These are phyloP conservation scores for Paraconiothyrium sp. DNA, from an alignment of 2,329 filamentous ascomycete genomes.

Conservation along the genomic window DNA sequence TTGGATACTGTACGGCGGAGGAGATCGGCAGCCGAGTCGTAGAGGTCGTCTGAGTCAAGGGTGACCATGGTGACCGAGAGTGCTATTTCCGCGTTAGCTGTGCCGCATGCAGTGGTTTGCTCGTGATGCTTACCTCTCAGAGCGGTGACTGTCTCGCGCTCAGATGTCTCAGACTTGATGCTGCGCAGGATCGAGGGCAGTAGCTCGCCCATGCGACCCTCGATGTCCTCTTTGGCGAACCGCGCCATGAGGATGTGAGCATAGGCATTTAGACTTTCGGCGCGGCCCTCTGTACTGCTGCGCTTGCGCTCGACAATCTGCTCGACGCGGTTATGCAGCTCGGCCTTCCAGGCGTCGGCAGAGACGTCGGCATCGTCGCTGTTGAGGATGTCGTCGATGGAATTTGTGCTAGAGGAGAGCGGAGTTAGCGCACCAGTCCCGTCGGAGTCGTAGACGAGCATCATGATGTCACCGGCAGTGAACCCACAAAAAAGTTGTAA, in stretches of 20 bases:
- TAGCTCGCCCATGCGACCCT: constrained; percentile 68
- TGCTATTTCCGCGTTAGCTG: constrained; percentile 53
- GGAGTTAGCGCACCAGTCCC: constrained; percentile 34
- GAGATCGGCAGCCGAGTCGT: constrained; percentile 66
- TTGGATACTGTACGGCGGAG: constrained; percentile 73
- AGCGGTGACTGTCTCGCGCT: constrained; percentile 74
- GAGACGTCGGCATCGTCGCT: constrained; percentile 61
- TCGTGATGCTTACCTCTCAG: constrained; percentile 63
- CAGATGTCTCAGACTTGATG: constrained; percentile 73
- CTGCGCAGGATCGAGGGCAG: constrained; percentile 73
- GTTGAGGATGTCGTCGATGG: constrained; percentile 71
- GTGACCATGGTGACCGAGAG: constrained; percentile 76
- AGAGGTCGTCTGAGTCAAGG: constrained; percentile 70
- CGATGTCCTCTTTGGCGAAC: constrained; percentile 71
- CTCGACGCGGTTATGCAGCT: constrained; percentile 72
- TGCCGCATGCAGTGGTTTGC: not conserved
- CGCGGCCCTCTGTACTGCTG: constrained; percentile 75
- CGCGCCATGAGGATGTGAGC: constrained; percentile 73
- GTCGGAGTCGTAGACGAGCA: constrained; percentile 20
- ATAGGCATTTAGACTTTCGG: constrained; percentile 70
- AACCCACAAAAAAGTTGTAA: constrained; percentile 20
- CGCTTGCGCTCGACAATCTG: constrained; percentile 81
- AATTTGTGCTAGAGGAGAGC: constrained; percentile 61
- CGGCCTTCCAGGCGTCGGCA: constrained; percentile 66
- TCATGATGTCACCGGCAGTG: constrained; percentile 39